Evolutionary conservation across 148 eudicot genomes (phyloP).

Genomic region (Polygonum maritimum): DNA sequence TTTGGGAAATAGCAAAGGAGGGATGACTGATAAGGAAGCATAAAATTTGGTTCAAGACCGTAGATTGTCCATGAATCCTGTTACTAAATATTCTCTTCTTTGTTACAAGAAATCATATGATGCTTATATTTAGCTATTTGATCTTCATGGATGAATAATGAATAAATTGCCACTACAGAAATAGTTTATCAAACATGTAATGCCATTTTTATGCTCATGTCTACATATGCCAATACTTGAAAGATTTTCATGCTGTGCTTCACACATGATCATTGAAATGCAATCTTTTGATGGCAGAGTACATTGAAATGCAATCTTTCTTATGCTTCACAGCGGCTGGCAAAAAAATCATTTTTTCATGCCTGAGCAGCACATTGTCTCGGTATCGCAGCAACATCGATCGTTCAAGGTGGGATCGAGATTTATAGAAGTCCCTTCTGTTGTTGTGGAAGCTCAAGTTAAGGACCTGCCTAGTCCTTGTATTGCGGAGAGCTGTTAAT

Average conservation of each 20-base stretch:
- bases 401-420: constrained; percentile 81
- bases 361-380: constrained; percentile 62
- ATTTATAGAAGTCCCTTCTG: constrained; percentile 24
- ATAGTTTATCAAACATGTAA: neutral
- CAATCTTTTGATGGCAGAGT: constrained; percentile 31
- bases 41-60: neutral
- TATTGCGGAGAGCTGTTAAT: too few species aligned
- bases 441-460: too few species aligned
- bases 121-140: neutral
- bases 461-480: too few species aligned
- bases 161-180: neutral
- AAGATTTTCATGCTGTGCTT: neutral
- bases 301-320: constrained; percentile 59
- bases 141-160: neutral
- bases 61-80: neutral
- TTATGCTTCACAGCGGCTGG: constrained; percentile 68
- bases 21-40: too few species aligned
- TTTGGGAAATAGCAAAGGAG: neutral
- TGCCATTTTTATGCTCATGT: neutral
- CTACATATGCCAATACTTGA: neutral
- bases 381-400: constrained; percentile 85
- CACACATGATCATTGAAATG: neutral
- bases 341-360: constrained; percentile 11
- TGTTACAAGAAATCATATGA: too few species aligned
- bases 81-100: neutral